Percentiles rank a stretch among this genome's conserved stretches.
Conservation (phyloP, 129 eudicot species). For the Kitagawia praeruptora region DNA sequence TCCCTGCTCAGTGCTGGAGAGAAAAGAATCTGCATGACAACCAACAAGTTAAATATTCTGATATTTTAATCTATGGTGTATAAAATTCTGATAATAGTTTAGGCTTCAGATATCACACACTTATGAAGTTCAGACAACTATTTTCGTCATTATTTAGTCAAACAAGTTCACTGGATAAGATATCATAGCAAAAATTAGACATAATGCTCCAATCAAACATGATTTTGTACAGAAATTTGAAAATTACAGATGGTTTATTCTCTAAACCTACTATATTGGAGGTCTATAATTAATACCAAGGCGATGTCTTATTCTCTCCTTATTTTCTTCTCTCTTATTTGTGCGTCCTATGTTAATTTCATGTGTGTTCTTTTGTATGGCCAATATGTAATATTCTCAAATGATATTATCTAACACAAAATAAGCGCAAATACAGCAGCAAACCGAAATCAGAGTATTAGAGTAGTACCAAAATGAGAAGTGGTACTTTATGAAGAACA, state of each 20-base stretch:
- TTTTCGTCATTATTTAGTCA: neutral
- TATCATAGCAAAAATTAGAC: neutral
- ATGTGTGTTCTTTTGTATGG: neutral
- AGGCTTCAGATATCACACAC: neutral
- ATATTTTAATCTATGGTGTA: neutral
- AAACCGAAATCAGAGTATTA: neutral
- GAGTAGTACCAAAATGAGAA: neutral
- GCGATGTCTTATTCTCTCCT: neutral
- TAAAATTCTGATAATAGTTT: neutral
- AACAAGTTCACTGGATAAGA: neutral
- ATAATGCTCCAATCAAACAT: neutral
- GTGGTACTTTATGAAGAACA: neutral
- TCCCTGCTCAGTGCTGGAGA: slow-evolving; percentile 96
- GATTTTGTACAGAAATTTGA: neutral
- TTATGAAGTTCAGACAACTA: neutral
- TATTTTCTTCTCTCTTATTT: neutral
- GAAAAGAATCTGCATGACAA: slow-evolving; percentile 60
- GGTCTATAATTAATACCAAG: neutral
- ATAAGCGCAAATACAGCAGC: neutral
- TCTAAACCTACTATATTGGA: neutral
- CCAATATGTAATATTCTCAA: neutral
- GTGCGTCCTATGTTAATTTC: neutral
- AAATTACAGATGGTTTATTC: neutral
- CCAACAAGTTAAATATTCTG: neutral
- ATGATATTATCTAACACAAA: too few relatives aligned